Conservation (phyloP, 129 eudicot genomes). For the Dittrichia graveolens region DNA sequence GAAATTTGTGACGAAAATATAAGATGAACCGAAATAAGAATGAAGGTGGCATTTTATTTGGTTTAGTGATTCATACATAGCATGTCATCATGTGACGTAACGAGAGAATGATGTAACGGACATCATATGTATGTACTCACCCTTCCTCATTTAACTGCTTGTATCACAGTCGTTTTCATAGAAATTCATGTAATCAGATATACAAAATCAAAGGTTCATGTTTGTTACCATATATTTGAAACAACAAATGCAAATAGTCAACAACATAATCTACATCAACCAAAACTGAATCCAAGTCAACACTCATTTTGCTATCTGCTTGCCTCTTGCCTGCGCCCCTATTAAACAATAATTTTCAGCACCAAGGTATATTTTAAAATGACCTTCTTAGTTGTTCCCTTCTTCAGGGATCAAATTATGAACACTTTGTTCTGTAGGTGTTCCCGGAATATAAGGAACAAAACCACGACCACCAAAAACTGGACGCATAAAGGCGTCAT, state of each 20-base stretch:
- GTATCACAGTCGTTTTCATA: not conserved
- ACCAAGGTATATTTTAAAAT: not conserved
- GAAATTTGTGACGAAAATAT: too few species aligned
- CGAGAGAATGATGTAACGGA: not conserved
- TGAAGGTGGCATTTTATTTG: too few species aligned
- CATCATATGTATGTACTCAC: not conserved
- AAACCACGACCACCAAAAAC: conserved; percentile 89
- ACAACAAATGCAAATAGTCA: conserved; percentile 11
- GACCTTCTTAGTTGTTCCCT: conserved; percentile 8
- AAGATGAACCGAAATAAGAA: too few species aligned
- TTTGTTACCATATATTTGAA: conserved; percentile 24
- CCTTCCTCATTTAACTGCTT: not conserved
- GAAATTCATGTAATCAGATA: conserved; percentile 7
- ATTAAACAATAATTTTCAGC: conserved; percentile 14
- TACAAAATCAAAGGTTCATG: conserved; percentile 21
- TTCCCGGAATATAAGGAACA: conserved; percentile 64
- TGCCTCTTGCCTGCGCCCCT: conserved; percentile 32
- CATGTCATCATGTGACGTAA: too few species aligned
- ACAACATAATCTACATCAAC: conserved; percentile 35
- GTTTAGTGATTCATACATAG: too few species aligned
- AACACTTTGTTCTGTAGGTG: conserved; percentile 57
- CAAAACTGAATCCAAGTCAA: conserved; percentile 31
- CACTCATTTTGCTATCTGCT: conserved; percentile 33
- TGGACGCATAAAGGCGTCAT: conserved; percentile 79
- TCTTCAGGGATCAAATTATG: conserved; percentile 39